Conservation (phyloP, 1,284 basidiomycete species). For the Athelia sp. region DNA sequence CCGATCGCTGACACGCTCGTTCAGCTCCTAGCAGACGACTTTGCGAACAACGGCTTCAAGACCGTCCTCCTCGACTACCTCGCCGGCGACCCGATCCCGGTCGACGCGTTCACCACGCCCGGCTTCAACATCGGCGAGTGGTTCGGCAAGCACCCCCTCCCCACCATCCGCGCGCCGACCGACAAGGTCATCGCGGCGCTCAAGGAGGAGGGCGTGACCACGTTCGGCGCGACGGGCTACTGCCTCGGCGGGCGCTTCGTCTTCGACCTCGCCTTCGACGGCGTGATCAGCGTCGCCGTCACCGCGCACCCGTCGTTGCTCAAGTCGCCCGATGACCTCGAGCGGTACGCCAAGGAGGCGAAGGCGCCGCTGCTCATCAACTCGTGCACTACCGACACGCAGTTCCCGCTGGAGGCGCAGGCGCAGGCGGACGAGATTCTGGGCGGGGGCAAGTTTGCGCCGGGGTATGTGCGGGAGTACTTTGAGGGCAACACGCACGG, state of each 20-base stretch:
- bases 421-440: slow-evolving; percentile 33
- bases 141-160: slow-evolving; percentile 15
- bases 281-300: not conserved
- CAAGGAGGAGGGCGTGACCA: slow-evolving; percentile 17
- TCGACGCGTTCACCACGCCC: slow-evolving; percentile 6
- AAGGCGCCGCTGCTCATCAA: slow-evolving; percentile 39
- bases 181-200: slow-evolving; percentile 23
- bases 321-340: slow-evolving; percentile 2
- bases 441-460: slow-evolving; percentile 29
- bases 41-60: slow-evolving; percentile 48
- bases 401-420: slow-evolving; percentile 27
- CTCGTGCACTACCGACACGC: slow-evolving; percentile 30
- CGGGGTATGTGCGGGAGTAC: slow-evolving; percentile 38
- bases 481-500: slow-evolving; percentile 46
- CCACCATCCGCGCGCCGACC: slow-evolving; percentile 21
- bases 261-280: slow-evolving; percentile 5
- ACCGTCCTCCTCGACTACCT: slow-evolving; percentile 27
- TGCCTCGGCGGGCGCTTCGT: slow-evolving; percentile 22
- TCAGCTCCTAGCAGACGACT: slow-evolving; percentile 45
- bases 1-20: not conserved
- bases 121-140: slow-evolving; percentile 14
- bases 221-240: slow-evolving; percentile 23
- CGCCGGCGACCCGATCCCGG: slow-evolving; percentile 28
- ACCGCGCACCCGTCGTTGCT: slow-evolving; percentile 3
- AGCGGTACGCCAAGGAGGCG: slow-evolving; percentile 19